Percentiles rank a stretch among this genome's conserved stretches.
Evolutionary conservation across 768 basidiomycete genomes (phyloP).

Genomic region (Cystofilobasidium capitatum): DNA sequence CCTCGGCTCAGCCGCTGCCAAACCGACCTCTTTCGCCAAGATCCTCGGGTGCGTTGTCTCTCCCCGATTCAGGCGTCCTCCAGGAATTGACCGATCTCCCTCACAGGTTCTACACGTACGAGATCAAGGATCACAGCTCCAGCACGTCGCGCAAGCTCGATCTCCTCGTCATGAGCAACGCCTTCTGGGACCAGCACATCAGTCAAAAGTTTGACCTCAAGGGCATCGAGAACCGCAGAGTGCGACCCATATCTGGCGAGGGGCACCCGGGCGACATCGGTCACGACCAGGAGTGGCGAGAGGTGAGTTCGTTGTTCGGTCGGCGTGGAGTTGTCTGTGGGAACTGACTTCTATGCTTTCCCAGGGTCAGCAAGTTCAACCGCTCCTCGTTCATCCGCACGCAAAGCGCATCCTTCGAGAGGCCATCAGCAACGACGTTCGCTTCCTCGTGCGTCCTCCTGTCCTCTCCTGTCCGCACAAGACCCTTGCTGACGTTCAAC

Average conservation of each 20-base stretch:
- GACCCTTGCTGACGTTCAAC: background rate
- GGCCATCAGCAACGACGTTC: conserved; percentile 60
- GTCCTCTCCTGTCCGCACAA: background rate
- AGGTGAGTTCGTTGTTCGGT: conserved; percentile 44
- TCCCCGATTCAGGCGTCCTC: too few relatives aligned
- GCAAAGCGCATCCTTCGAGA: conserved; percentile 63
- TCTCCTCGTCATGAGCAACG: conserved; percentile 73
- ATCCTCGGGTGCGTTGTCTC: conserved; percentile 51
- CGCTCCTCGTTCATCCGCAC: conserved; percentile 60
- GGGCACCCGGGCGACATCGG: conserved; percentile 52
- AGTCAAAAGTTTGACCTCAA: conserved; percentile 70
- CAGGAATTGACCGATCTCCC: too few relatives aligned
- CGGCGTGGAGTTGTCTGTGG: background rate
- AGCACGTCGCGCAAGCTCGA: conserved; percentile 58
- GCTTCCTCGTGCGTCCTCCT: conserved; percentile 46
- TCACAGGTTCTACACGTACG: conserved; percentile 6
- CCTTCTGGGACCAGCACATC: conserved; percentile 63
- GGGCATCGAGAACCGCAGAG: conserved; percentile 67
- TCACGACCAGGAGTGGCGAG: conserved; percentile 70
- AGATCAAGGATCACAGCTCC: conserved; percentile 57
- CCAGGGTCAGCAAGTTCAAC: conserved; percentile 55
- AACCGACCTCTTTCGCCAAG: conserved; percentile 63
- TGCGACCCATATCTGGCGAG: conserved; percentile 46
- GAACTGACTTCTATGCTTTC: background rate
- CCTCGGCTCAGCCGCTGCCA: conserved; percentile 53